Evolutionary conservation across 2,329 filamentous ascomycete species (phyloP).

Genomic region (Zymoseptoria ardabiliae): DNA sequence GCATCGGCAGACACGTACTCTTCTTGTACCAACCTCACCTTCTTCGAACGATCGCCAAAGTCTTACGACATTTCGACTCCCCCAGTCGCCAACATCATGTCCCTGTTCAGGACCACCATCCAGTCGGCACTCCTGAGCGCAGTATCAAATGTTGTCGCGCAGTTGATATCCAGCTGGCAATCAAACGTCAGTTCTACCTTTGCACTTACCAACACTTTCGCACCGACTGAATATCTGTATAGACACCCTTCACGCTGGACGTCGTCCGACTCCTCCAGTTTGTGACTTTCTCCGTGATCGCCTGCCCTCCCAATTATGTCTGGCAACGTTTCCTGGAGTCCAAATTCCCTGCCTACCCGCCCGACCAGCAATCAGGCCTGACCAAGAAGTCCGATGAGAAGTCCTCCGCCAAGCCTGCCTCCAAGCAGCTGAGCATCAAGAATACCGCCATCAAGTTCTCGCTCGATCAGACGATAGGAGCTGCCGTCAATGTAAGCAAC

Average conservation of each 20-base stretch:
- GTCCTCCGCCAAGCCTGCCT: constrained; percentile 1
- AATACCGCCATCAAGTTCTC: constrained; percentile 62
- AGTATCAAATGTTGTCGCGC: constrained; percentile 66
- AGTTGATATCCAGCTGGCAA: constrained; percentile 58
- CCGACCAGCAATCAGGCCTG: constrained; percentile 24
- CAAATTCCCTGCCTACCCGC: constrained; percentile 60
- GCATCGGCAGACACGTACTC: neutral
- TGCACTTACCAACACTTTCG: neutral
- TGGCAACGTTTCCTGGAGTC: constrained; percentile 79
- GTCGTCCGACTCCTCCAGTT: constrained; percentile 67
- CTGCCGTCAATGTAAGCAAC: constrained; percentile 46
- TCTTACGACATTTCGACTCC: neutral
- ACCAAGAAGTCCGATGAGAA: constrained; percentile 18
- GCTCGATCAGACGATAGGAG: constrained; percentile 63
- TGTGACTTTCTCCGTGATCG: constrained; percentile 63
- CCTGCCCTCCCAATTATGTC: constrained; percentile 73
- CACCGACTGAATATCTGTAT: neutral
- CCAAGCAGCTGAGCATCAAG: constrained; percentile 40
- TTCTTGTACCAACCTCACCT: neutral
- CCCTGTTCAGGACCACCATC: constrained; percentile 51
- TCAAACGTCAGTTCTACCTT: constrained; percentile 42
- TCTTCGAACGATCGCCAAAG: neutral
- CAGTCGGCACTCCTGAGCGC: constrained; percentile 60
- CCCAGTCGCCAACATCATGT: neutral
- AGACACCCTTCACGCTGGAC: constrained; percentile 49